Evolutionary conservation across 1,139 yeast species (phyloP), one percentile per base, ranked within the genome.

Genomic region (Hemisphaericaspora lyxosophila): DNA sequence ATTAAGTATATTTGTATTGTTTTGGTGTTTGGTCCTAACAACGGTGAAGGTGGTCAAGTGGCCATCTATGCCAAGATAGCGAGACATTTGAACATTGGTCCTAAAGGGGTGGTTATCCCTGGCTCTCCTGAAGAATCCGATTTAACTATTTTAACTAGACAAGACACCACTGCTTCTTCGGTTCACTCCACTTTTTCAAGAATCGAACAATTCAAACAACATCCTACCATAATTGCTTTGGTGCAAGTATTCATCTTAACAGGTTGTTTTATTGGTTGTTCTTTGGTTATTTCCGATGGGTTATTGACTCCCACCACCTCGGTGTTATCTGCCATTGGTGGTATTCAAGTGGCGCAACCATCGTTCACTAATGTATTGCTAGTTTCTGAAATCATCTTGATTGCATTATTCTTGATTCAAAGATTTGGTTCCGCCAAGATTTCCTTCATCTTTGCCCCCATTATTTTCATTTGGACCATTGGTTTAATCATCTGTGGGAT

Each of bases 21-120:
- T 4, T 58, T 78, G 34, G 50, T 55, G 13, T 53, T 67, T 36
- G 83, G 82, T 13, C 77, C 80, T 7, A 75, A 78, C 51, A 64
- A 73, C 33, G 80, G 79, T 30, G 81, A 78, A 52, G 84, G 84
- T 46, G 83, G 84, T 1, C 82, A 77, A 45, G 73, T 78, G 22
- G 83, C 84, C 14, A 69, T 78, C 29, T 78, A 78, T 48, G 76
- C 82, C 19, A 76, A 76, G 49, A 66, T 78, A 24, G 79, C 82
- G 6, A 59, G 78, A 28, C 60, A 60, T 35, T 57, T 75, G 44
- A 65, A 65, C 25, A 59, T 74, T 41, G 79, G 78, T 6, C 78
- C 78, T 4, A 61, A 59, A 36, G 77, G 76, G 7, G 76, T 71
- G 7, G 52, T 55, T 31, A 63, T 68, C 24, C 73, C 74, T 3